Conservation (phyloP, 768 basidiomycete genomes). For the Mycena albidolilacea region DNA sequence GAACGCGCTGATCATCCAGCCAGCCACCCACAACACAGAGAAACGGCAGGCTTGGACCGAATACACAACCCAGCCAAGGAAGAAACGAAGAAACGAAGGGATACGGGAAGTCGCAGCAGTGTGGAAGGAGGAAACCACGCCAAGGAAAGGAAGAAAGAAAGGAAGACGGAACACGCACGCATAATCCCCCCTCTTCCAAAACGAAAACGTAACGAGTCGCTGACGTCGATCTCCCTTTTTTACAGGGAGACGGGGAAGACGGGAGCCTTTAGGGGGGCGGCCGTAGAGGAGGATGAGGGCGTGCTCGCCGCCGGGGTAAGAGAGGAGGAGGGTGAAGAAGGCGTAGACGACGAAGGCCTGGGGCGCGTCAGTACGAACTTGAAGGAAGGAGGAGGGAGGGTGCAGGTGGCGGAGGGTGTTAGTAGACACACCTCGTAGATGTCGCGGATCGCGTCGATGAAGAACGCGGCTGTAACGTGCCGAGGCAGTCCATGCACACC, state of each 20-base stretch:
- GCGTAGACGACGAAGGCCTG: slow-evolving; percentile 97
- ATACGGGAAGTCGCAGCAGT: too few relatives aligned
- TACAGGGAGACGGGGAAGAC: slow-evolving; percentile 91
- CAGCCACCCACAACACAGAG: too few relatives aligned
- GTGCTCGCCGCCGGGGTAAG: slow-evolving; percentile 93
- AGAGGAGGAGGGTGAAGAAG: slow-evolving; percentile 88
- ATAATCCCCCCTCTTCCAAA: slow-evolving; percentile 94
- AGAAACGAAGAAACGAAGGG: too few relatives aligned
- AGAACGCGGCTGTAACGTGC: slow-evolving; percentile 78
- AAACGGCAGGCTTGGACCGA: too few relatives aligned
- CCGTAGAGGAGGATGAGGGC: slow-evolving; percentile 94
- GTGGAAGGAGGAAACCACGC: too few relatives aligned
- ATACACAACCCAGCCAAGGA: too few relatives aligned
- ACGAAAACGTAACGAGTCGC: slow-evolving; percentile 95
- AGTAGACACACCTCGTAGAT: slow-evolving; percentile 86
- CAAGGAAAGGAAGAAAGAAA: too few relatives aligned
- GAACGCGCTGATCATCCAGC: too few relatives aligned
- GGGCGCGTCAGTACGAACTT: not conserved
- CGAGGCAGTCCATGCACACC: not conserved
- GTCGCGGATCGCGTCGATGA: slow-evolving; percentile 95
- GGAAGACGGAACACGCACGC: slow-evolving; percentile 63
- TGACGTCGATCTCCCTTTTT: slow-evolving; percentile 89
- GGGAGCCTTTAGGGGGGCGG: slow-evolving; percentile 85
- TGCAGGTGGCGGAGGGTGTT: too few relatives aligned
- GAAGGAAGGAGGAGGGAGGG: too few relatives aligned